Base-by-base conservation (phyloP, 805 yeast genomes). In the Komagataella pastoris region DNA sequence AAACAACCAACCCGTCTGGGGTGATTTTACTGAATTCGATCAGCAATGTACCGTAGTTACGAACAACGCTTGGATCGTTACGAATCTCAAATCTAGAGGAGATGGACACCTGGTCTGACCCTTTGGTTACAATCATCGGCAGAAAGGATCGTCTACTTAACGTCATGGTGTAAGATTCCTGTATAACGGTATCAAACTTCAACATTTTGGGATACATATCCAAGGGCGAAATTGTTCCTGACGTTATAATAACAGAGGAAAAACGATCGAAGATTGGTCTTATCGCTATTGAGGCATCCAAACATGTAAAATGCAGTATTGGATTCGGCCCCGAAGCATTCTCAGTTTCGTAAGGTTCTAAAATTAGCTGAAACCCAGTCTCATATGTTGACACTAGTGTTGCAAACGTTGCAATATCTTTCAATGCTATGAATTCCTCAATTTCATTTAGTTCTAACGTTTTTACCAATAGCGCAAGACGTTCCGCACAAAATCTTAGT, bases 201-300 rank as follows among this genome's bases (percentile, higher is more conserved):
- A 91, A 71, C 98, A 91, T 91, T 59, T 88, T 83, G 6, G 99
- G 99, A 64, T 93, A 93, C 99, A 93, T 93, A 61, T 93, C 98
- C 64, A 93, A 77, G 1, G 99, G 99, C 0, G 98, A 91, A 49
- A 93, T 93, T 14, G 99, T 93, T 57, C 99, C 99, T 0, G 97
- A 88, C 0, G 99, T 93, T 54, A 93, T 93, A 55, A 93, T 84
- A 8, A 93, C 96, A 0, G 97, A 85, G 6, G 88, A 82, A 61
- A 91, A 93, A 54, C 90, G 76, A 50, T 93, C 99, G 70, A 93
- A 91, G 0, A 93, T 89, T 0, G 99, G 99, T 62, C 89, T 93
- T 57, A 93, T 93, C 3, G 98, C 98, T 58, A 93, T 93, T 1
- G 97, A 88, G 0, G 99, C 99, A 70, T 93, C 99, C 49, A 93